phyloP scores from a whole-genome alignment of 345 rosid species.

The Dipteronia sinensis region DNA sequence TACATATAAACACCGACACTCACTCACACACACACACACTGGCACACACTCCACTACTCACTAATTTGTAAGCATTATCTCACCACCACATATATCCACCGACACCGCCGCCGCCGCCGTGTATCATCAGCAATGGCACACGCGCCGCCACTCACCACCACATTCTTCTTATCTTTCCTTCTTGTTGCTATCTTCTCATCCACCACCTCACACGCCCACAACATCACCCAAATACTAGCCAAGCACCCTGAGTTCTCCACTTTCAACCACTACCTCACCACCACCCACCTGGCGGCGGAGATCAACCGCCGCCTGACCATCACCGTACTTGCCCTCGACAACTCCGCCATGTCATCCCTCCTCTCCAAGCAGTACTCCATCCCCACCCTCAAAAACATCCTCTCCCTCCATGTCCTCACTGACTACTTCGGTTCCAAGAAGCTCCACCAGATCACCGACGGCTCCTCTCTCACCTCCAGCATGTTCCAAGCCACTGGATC shows the following conservation, averaged over 20 bases:
- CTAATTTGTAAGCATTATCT: background rate
- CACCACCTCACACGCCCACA: conserved; percentile 57
- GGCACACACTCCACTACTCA: background rate
- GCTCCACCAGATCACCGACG: conserved; percentile 79
- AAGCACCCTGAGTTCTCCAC: conserved; percentile 79
- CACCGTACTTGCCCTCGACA: conserved; percentile 85
- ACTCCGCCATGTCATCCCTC: conserved; percentile 71
- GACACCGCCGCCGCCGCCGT: conserved; percentile 7
- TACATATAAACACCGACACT: conserved; percentile 17
- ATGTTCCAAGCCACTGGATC: conserved; percentile 93
- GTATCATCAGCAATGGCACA: conserved; percentile 28
- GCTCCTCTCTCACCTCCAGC: conserved; percentile 68
- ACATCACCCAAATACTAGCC: conserved; percentile 77
- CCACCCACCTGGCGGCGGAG: conserved; percentile 81
- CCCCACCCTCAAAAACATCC: conserved; percentile 72
- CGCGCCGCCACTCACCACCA: conserved; percentile 22
- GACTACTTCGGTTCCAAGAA: conserved; percentile 94
- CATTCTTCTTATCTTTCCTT: conserved; percentile 27
- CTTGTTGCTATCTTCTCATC: conserved; percentile 28
- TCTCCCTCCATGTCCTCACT: conserved; percentile 84
- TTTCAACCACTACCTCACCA: conserved; percentile 89
- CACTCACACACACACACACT: background rate
- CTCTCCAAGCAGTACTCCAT: conserved; percentile 65
- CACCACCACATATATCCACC: background rate
- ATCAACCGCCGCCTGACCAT: conserved; percentile 86